Conservation (phyloP, 2,329 filamentous ascomycete species). For the Trichoderma pleuroti region DNA sequence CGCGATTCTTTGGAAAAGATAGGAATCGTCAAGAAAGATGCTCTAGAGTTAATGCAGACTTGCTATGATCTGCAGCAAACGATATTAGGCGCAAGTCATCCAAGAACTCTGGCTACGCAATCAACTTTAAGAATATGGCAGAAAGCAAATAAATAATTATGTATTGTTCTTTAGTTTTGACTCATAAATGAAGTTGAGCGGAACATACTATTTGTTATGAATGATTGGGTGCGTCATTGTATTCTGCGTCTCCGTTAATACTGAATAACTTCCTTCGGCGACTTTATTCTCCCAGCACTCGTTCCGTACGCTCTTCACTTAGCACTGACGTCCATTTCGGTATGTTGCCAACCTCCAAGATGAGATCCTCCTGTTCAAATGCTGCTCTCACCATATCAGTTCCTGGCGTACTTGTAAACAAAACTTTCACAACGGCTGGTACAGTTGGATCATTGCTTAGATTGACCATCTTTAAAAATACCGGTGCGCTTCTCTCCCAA, state of each 20-base stretch:
- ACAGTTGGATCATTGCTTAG: neutral
- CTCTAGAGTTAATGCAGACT: neutral
- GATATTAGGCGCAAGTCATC: neutral
- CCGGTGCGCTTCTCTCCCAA: neutral
- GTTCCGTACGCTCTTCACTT: neutral
- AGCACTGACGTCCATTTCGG: conserved; percentile 12
- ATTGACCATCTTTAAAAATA: neutral
- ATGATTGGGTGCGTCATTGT: neutral
- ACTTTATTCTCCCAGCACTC: neutral
- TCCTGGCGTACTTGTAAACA: conserved; percentile 23
- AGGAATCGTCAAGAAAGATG: neutral
- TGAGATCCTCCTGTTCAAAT: conserved; percentile 21
- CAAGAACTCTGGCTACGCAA: neutral
- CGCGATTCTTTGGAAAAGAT: neutral
- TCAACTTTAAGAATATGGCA: neutral
- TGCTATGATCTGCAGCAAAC: neutral
- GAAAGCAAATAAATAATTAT: neutral
- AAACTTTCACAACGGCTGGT: conserved; percentile 16
- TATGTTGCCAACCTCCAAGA: conserved; percentile 20
- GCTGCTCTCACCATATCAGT: conserved; percentile 5
- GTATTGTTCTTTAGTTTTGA: rapidly evolving
- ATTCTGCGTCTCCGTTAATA: neutral
- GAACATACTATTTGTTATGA: too few species aligned
- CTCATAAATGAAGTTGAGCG: too few species aligned
- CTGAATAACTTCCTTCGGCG: neutral